Percentiles rank a stretch among this genome's conserved stretches.
These are phyloP conservation scores for Marchantia paleacea DNA, from an alignment of 225 moss, liverwort and hornwort genomes.

Conservation along the genomic window DNA sequence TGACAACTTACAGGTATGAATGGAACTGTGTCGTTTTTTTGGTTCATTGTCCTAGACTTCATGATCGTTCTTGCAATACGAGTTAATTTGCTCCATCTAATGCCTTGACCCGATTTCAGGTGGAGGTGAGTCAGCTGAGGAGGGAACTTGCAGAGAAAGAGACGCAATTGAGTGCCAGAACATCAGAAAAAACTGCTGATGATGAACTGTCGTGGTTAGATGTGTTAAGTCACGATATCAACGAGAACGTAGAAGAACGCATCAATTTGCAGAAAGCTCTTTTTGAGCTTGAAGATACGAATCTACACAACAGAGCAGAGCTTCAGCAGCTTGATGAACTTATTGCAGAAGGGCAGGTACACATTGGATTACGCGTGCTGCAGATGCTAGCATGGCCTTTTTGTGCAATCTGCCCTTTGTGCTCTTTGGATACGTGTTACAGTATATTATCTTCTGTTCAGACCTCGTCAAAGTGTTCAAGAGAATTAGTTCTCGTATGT, in stretches of 20 bases:
- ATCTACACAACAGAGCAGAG: conserved; percentile 71
- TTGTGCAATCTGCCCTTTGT: not conserved
- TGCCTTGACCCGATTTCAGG: conserved; percentile 32
- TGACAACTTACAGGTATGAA: conserved; percentile 72
- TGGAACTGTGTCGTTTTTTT: not conserved
- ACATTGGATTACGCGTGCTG: not conserved
- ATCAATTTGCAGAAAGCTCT: conserved; percentile 87
- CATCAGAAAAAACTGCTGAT: conserved; percentile 63
- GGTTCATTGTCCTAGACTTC: no score
- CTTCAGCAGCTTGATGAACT: conserved; percentile 77
- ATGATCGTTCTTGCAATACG: not conserved
- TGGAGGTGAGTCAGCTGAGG: conserved; percentile 74
- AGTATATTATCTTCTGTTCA: no score
- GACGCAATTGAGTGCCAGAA: conserved; percentile 63
- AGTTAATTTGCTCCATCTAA: not conserved
- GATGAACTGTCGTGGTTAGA: conserved; percentile 86
- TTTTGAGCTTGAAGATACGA: conserved; percentile 86
- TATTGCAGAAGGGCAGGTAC: conserved; percentile 55
- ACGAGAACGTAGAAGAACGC: conserved; percentile 84
- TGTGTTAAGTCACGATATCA: conserved; percentile 78
- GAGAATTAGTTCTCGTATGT: no score
- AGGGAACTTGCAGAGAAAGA: conserved; percentile 85
- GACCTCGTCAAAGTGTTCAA: no score
- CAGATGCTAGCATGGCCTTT: not conserved
- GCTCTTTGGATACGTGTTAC: not conserved